Base-by-base conservation (phyloP, 208 protist genomes). In the Trypanosoma scelopori region DNA sequence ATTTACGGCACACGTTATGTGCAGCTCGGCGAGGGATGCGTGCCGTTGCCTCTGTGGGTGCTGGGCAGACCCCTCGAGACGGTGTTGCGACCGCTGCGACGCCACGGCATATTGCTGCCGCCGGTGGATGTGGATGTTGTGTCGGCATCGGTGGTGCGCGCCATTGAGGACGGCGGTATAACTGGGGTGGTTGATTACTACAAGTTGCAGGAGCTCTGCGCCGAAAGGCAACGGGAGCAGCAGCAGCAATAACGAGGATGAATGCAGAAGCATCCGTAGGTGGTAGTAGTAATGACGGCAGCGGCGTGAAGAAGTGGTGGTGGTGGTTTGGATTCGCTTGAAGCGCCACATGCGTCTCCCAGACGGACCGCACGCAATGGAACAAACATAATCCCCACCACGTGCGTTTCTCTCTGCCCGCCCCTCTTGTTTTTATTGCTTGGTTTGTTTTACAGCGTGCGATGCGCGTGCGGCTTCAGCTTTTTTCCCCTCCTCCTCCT, bases 1-100 rank as follows among this genome's bases (percentile, higher is more conserved):
- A 87, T 95, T 50, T 89, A 93, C 61, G 89, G 89, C 72, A 88
- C 79, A 15, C 83, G 82, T n/a, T 84, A 85, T 55, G 18, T 81
- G 23, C 23, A 61, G 27, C 6, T 85, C 0, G 72, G 71, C 18
- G 67, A 70, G 4, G 77, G 82, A 62, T 78, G 57, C 25, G 37
- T 69, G 20, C 74, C 83, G 30, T 18, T 94, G n/a, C 89, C 89
- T 18, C 79, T 94, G 23, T 39, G 71, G 56, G 50, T 84, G 47
- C n/a, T 92, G 0, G 89, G 86, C 5, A 55, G 62, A 28, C 89
- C 89, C 5, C 50, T 92, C 16, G 84, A 89, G 50, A 61, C 53
- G 30, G 13, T 91, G 22, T 65, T 92, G n/a, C 67, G 59, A 20
- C 64, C 81, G 0, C 58, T 95, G 25, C 39, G 51, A n/a, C 13